These are phyloP conservation scores for Arachis hypogaea DNA, from an alignment of 306 rosid species.

Conservation along the genomic window DNA sequence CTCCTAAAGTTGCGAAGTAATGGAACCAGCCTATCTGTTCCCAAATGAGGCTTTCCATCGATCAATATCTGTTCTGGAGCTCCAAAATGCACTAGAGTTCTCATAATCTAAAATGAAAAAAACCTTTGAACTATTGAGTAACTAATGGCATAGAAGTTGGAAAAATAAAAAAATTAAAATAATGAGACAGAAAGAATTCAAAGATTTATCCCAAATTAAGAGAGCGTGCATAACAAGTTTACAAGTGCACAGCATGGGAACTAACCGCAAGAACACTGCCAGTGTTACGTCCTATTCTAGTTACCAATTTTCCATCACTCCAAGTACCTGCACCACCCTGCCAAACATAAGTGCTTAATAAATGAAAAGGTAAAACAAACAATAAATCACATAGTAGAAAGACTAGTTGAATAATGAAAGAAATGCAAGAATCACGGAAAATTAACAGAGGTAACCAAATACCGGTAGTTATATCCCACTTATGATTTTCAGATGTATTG, in stretches of 20 bases:
- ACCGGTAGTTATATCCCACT: constrained; percentile 2
- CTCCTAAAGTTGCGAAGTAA: constrained; percentile 88
- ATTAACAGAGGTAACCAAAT: constrained; percentile 18
- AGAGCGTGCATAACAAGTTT: constrained; percentile 14
- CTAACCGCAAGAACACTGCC: constrained; percentile 89
- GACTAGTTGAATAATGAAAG: constrained; percentile 20
- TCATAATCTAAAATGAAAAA: constrained; percentile 73
- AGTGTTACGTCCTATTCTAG: constrained; percentile 94
- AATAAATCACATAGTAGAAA: constrained; percentile 15
- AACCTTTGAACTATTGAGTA: constrained; percentile 31
- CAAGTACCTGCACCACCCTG: constrained; percentile 99
- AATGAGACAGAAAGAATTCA: too few species aligned
- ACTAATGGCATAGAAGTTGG: constrained; percentile 15
- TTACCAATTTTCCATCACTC: constrained; percentile 98
- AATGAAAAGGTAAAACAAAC: constrained; percentile 50
- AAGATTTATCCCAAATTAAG: too few species aligned
- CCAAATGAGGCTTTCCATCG: constrained; percentile 93
- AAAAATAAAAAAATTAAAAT: background rate
- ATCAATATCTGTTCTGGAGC: constrained; percentile 85
- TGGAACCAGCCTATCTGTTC: constrained; percentile 94
- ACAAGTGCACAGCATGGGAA: constrained; percentile 23
- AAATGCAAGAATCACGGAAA: constrained; percentile 12
- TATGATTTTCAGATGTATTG: constrained; percentile 32
- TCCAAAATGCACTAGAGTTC: constrained; percentile 88
- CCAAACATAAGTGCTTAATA: constrained; percentile 86